Percentiles rank a stretch among this genome's conserved stretches.
Evolutionary conservation across 2,329 filamentous ascomycete genomes (phyloP).

Genomic region (Calonectria ilicicola): DNA sequence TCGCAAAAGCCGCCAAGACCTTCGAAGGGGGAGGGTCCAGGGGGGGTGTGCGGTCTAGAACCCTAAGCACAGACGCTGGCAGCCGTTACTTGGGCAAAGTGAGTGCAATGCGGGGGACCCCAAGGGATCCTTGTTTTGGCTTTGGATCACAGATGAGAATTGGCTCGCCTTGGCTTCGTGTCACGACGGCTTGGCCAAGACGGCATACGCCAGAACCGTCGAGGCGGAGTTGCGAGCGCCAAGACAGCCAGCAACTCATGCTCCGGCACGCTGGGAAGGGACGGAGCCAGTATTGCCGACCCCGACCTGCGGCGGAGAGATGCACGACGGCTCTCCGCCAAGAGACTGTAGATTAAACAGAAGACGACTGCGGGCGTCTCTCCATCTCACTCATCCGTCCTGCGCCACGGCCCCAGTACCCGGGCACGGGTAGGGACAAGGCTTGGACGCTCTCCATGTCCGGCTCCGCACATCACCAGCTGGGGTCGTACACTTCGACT

Average conservation of each 20-base stretch:
- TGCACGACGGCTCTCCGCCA: background rate
- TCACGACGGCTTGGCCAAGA: slow-evolving; percentile 17
- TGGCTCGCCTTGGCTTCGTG: background rate
- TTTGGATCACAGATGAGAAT: slow-evolving; percentile 6
- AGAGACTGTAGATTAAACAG: background rate
- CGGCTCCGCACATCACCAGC: background rate
- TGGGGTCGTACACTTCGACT: background rate
- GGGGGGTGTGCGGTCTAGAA: background rate
- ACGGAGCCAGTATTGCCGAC: background rate
- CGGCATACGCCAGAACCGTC: slow-evolving; percentile 5
- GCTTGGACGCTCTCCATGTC: background rate
- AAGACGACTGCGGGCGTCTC: background rate
- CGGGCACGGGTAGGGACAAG: slow-evolving; percentile 1
- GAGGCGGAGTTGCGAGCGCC: background rate
- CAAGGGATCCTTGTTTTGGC: background rate
- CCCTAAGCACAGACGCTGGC: background rate
- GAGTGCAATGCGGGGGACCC: slow-evolving; percentile 15
- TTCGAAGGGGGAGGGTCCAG: background rate
- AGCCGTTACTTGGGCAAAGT: background rate
- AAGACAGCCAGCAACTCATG: background rate
- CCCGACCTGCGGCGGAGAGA: background rate
- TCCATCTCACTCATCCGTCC: slow-evolving; percentile 2
- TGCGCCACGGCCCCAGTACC: slow-evolving; percentile 3
- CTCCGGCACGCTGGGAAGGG: background rate
- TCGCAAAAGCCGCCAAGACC: background rate